Evolutionary conservation across 2,329 filamentous ascomycete genomes (phyloP).

Genomic region (Coccinonectria pachysandricola): DNA sequence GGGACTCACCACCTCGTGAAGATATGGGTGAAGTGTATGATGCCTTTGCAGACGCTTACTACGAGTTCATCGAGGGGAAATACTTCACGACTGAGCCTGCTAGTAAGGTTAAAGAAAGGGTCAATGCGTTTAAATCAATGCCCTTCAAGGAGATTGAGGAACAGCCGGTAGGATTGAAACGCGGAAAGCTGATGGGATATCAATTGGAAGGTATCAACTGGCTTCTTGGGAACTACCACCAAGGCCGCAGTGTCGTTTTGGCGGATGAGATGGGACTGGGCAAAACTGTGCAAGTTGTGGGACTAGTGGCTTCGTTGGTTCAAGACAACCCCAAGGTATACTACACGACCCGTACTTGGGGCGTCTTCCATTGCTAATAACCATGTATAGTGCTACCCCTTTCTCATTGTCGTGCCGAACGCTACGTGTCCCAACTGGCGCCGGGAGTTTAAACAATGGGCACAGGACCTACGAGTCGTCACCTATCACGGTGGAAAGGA

Average conservation of each 20-base stretch:
- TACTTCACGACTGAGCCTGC: constrained; percentile 53
- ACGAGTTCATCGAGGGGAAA: constrained; percentile 72
- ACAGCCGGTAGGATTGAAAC: constrained; percentile 64
- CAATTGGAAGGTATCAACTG: constrained; percentile 91
- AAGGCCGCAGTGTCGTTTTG: constrained; percentile 74
- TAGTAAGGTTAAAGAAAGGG: constrained; percentile 52
- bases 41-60: constrained; percentile 74
- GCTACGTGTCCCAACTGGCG: constrained; percentile 97
- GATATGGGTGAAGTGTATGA: constrained; percentile 58
- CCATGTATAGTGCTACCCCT: constrained; percentile 61
- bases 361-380: no score
- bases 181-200: constrained; percentile 84
- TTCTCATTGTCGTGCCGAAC: constrained; percentile 87
- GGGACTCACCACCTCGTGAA: constrained; percentile 68
- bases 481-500: constrained; percentile 75
- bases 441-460: constrained; percentile 90
- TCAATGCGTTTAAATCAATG: constrained; percentile 54
- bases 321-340: constrained; percentile 46
- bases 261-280: constrained; percentile 98
- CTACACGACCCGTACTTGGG: no score
- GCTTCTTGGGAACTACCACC: constrained; percentile 84
- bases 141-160: constrained; percentile 59
- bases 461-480: constrained; percentile 76
- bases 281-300: constrained; percentile 91
- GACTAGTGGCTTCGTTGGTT: constrained; percentile 64